A percentile compares a stretch with the other conserved stretches of the same genome.
Conservation (phyloP, 257 asterid genomes). For the Solanum dulcamara region DNA sequence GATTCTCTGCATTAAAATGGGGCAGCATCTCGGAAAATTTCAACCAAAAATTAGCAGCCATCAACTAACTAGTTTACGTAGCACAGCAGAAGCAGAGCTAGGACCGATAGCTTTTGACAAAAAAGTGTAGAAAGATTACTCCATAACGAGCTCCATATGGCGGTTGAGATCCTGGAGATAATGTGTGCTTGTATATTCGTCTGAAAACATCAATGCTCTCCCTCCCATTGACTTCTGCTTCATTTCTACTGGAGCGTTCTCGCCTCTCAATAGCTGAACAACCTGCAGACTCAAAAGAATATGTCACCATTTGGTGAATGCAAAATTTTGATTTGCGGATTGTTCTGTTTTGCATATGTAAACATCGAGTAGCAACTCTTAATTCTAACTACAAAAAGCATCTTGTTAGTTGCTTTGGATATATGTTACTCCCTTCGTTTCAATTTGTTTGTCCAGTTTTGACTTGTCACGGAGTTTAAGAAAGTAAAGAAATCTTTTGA, state of each 20-base stretch:
- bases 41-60: neutral
- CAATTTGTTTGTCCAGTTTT: too few species aligned
- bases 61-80: neutral
- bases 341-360: neutral
- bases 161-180: conserved; percentile 74
- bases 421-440: neutral
- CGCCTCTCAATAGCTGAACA: conserved; percentile 60
- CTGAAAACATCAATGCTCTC: conserved; percentile 48
- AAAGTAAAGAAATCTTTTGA: too few species aligned
- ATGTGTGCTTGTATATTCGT: conserved; percentile 56
- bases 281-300: conserved; percentile 29
- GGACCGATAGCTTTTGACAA: neutral
- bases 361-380: neutral
- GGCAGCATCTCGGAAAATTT: neutral
- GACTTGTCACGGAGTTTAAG: too few species aligned
- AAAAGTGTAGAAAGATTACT: conserved; percentile 11
- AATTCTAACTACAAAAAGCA: neutral
- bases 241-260: conserved; percentile 35
- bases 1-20: neutral
- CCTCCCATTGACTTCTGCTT: conserved; percentile 59
- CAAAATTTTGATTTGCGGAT: neutral
- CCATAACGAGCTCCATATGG: conserved; percentile 87
- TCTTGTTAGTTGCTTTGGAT: neutral
- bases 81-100: neutral
- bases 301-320: neutral